Evolutionary conservation across 345 rosid species (phyloP).

Genomic region (Reutealis trisperma): DNA sequence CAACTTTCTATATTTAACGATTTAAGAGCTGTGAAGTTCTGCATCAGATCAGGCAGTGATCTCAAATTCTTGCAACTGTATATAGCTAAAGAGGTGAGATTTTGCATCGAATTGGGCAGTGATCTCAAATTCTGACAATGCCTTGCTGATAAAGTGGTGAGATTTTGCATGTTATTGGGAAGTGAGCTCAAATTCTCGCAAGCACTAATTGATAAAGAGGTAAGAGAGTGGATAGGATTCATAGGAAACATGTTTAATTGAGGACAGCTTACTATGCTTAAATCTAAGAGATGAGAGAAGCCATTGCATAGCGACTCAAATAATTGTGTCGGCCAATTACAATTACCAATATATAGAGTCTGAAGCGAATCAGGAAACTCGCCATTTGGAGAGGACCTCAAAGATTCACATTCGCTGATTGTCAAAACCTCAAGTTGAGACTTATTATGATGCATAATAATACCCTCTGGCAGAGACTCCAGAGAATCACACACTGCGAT

Average conservation of each 20-base stretch:
- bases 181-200: not conserved
- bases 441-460: not conserved
- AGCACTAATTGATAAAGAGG: not conserved
- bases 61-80: not conserved
- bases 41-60: conserved; percentile 20
- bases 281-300: conserved; percentile 5
- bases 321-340: not conserved
- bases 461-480: not conserved
- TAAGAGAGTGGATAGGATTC: not conserved
- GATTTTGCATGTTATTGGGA: conserved; percentile 7
- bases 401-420: not conserved
- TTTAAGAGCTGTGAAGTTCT: conserved; percentile 5
- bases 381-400: not conserved
- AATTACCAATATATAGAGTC: not conserved
- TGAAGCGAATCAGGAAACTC: conserved; percentile 1
- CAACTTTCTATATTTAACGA: conserved; percentile 1
- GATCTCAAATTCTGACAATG: not conserved
- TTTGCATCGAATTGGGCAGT: too few species aligned
- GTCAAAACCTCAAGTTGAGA: not conserved
- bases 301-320: not conserved
- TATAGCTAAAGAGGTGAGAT: too few species aligned
- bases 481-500: conserved; percentile 16
- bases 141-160: not conserved
- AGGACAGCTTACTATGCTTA: not conserved
- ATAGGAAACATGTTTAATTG: not conserved